Evolutionary conservation across 192 early-diverging fungal species (phyloP).

Genomic region (Podila epicladia): DNA sequence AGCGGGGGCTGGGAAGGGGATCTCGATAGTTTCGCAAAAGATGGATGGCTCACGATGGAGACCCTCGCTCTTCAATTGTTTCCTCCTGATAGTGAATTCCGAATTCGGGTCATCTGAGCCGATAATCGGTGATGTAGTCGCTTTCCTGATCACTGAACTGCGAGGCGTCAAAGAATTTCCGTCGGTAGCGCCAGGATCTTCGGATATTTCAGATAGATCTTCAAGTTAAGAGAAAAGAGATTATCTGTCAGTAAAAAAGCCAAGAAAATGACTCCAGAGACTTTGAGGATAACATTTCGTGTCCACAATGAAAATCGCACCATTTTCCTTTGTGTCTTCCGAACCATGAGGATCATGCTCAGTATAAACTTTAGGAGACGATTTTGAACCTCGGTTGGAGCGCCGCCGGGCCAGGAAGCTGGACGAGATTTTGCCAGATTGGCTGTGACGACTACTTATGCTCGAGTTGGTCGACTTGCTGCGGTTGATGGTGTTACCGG

Average conservation of each 20-base stretch:
- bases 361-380: conserved; percentile 14
- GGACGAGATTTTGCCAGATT: conserved; percentile 20
- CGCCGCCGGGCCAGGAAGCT: conserved; percentile 18
- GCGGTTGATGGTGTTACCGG: conserved; percentile 25
- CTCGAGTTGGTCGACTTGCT: conserved; percentile 44
- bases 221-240: neutral
- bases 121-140: conserved; percentile 23
- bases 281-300: neutral
- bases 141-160: conserved; percentile 17
- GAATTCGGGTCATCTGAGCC: neutral
- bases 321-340: too few relatives aligned
- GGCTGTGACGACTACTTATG: conserved; percentile 36
- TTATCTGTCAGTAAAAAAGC: neutral
- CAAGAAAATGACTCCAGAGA: neutral
- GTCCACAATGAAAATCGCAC: neutral
- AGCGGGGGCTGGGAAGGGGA: conserved; percentile 33
- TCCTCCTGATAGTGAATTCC: conserved; percentile 14
- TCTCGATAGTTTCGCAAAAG: conserved; percentile 38
- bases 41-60: conserved; percentile 31
- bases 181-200: neutral
- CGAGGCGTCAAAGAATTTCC: neutral
- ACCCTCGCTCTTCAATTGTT: conserved; percentile 35
- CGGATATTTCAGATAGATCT: conserved; percentile 4
- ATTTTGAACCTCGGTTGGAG: conserved; percentile 30
- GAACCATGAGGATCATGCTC: neutral